Percentiles rank a stretch among this genome's conserved stretches.
Evolutionary conservation across 2,329 filamentous ascomycete genomes (phyloP).

Genomic region (Colletotrichum sp.): DNA sequence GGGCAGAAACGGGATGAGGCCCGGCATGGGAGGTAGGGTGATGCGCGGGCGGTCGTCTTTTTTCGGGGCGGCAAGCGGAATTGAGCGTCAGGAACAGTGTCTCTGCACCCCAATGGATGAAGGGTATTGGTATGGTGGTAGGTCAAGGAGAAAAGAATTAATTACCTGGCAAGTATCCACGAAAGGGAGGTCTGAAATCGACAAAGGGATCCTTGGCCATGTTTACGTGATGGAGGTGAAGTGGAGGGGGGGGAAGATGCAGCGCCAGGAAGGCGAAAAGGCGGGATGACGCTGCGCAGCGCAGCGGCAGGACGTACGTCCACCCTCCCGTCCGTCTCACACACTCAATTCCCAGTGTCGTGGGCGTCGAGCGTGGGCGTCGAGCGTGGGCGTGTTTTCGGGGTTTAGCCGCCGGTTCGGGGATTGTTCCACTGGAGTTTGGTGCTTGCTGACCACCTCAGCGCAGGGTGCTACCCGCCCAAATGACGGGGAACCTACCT

Average conservation of each 20-base stretch:
- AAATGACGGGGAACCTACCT: background rate
- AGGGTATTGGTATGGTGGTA: background rate
- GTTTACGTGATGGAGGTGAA: background rate
- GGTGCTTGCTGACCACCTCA: background rate
- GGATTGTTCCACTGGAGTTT: background rate
- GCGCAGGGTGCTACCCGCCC: background rate
- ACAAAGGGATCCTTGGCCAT: slow-evolving; percentile 8
- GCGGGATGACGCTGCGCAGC: slow-evolving; percentile 1
- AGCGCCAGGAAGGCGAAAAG: background rate
- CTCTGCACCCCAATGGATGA: background rate
- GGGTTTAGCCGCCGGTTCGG: slow-evolving; percentile 14
- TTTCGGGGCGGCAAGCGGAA: background rate
- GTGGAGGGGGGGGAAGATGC: background rate
- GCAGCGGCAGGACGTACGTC: background rate
- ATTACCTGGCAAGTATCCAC: slow-evolving; percentile 12
- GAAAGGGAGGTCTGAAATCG: background rate
- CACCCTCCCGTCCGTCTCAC: background rate
- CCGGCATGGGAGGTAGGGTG: slow-evolving; percentile 14
- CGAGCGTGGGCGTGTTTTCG: slow-evolving; percentile 4
- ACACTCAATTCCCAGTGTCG: background rate
- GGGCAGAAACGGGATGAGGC: slow-evolving; percentile 8
- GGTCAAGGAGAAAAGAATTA: background rate
- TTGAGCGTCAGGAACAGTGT: background rate
- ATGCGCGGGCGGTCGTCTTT: background rate
- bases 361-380: background rate